Base-by-base conservation (phyloP, 225 moss, liverwort and hornwort genomes). In the Pseudoscleropodium purum region DNA sequence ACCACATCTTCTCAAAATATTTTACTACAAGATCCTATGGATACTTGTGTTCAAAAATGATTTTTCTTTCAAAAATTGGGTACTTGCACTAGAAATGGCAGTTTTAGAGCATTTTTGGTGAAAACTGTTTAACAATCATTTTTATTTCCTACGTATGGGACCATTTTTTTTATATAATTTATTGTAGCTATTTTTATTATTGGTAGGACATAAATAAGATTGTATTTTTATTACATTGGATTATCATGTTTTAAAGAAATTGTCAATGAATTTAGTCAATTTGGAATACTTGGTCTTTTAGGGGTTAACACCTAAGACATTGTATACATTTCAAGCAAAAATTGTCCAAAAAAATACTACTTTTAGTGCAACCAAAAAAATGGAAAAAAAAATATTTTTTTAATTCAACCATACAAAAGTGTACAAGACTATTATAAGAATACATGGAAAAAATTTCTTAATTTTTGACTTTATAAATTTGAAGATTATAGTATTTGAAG, bases 271-370 rank as follows among this genome's bases (percentile, higher is more conserved):
- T 70, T 39, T 11, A 14, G 13, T 70, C 4, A 72, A 72, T 72
- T 72, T 26, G 8, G 3, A 72, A 16, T 69, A 15, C 15, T 41
- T 72, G 27, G 9, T 73, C 29, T 73, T 45, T 45, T 45, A 73
- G 10, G 0, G 5, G 0, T 43, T 43, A 11, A 70, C 6, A 11
- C 11, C 11, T 37, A 14, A 39, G 5, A 4, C 4, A 39, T 6
- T 2, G 1, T 7, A 2, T 13, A 69, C 4, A n/a, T 70, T 70
- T 39, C 0, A 0, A 2, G 37, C 3, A 67, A 67, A 13, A 24
- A 7, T n/a, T 23, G n/a, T n/a, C 7, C 23, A n/a, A 23, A 66
- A n/a, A 67, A 16, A 3, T 67, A 36, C 4, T 4, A 20, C 7
- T 6, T 68, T 23, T n/a, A n/a, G 23, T 4, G 23, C n/a, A 23